These are phyloP conservation scores for Pseudonitzschia delicatissima DNA, from an alignment of 108 stramenopile genomes.

Conservation along the genomic window DNA sequence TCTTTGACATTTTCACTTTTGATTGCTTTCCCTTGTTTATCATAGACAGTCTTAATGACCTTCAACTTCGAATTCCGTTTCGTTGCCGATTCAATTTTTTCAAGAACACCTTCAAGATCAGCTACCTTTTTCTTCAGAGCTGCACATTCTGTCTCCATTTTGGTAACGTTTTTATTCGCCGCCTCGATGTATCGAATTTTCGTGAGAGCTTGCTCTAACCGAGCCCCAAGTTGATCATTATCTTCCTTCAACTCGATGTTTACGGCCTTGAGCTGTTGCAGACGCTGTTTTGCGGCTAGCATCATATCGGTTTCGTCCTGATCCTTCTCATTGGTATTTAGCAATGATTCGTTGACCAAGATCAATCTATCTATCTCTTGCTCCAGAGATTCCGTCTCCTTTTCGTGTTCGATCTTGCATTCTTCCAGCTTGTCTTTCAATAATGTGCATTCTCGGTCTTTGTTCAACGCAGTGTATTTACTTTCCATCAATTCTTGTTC, in stretches of 20 bases:
- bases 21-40: too few relatives aligned
- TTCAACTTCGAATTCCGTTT: too few relatives aligned
- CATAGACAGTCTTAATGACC: too few relatives aligned
- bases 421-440: constrained; percentile 69
- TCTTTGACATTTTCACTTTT: too few relatives aligned
- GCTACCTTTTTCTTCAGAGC: constrained; percentile 40
- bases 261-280: constrained; percentile 55
- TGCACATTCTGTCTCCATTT: constrained; percentile 58
- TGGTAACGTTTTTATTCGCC: constrained; percentile 51
- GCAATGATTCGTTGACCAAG: constrained; percentile 43
- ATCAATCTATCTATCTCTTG: constrained; percentile 38
- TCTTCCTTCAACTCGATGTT: constrained; percentile 66
- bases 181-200: constrained; percentile 28
- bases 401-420: constrained; percentile 49
- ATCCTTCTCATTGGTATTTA: constrained; percentile 21
- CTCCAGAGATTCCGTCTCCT: constrained; percentile 54
- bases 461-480: constrained; percentile 37
- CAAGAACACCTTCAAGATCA: constrained; percentile 41
- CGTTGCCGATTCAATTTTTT: too few relatives aligned
- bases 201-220: constrained; percentile 28
- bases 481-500: constrained; percentile 75
- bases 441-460: constrained; percentile 60
- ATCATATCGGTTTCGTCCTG: constrained; percentile 42
- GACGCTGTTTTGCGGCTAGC: constrained; percentile 56
- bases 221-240: constrained; percentile 52